Evolutionary conservation across 805 yeast genomes (phyloP).

Genomic region (Komagataella phaffii): DNA sequence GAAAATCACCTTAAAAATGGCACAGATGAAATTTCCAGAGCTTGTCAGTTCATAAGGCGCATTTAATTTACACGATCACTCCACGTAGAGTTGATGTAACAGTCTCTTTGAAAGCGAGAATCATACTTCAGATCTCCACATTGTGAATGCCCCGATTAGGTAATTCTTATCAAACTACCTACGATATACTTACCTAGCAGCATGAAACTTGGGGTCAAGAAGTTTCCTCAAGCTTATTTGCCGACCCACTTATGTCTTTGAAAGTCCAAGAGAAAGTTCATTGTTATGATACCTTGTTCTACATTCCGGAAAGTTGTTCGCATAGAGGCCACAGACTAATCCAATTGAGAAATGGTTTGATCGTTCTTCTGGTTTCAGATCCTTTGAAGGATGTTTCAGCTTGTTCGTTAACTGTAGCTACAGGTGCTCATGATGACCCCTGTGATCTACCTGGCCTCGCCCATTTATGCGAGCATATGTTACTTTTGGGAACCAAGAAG

Average conservation of each 20-base stretch:
- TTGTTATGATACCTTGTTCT: not conserved
- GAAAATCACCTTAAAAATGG: too few relatives aligned
- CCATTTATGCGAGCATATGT: slow-evolving; percentile 77
- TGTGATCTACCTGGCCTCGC: slow-evolving; percentile 65
- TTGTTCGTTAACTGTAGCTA: slow-evolving; percentile 59
- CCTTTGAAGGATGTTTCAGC: slow-evolving; percentile 51
- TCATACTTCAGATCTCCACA: not conserved
- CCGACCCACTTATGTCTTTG: not conserved
- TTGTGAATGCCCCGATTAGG: not conserved
- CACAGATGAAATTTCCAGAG: too few relatives aligned
- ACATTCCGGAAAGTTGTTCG: slow-evolving; percentile 5
- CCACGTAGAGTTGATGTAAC: too few relatives aligned
- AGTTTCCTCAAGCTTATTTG: not conserved
- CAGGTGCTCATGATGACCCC: slow-evolving; percentile 80
- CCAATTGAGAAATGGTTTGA: slow-evolving; percentile 54
- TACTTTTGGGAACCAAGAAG: slow-evolving; percentile 40
- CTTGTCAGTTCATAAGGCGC: too few relatives aligned
- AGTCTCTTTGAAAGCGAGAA: too few relatives aligned
- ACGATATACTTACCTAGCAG: not conserved
- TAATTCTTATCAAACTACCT: not conserved
- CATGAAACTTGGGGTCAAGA: not conserved
- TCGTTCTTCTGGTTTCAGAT: slow-evolving; percentile 62
- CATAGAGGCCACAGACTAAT: slow-evolving; percentile 28
- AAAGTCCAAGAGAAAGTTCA: not conserved
- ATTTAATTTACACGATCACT: too few relatives aligned